Evolutionary conservation across 1,139 yeast species (phyloP), one percentile per base, ranked within the genome.

Genomic region (Pneumocystis sp.): DNA sequence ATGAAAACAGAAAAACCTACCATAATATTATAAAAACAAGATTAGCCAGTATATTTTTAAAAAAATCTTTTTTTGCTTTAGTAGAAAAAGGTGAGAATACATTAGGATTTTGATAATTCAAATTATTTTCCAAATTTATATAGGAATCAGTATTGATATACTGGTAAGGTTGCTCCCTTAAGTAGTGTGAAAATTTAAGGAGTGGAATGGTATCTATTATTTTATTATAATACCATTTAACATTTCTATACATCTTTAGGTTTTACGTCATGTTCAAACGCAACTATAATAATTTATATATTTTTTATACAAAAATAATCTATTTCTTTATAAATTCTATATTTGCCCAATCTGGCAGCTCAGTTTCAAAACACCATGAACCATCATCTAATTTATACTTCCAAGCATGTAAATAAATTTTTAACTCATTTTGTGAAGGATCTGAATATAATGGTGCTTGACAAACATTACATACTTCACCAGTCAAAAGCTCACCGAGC

Each of bases 351-450:
- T 83, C 86, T 0, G 98, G 98, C 65, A 85, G 81, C 17, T 82
- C 83, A 0, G 97, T 90, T 66, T 83, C 80, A 75, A 87, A 90
- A 10, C 84, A 78, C 97, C 97, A 93, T 3, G 80, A 73, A 12
- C 74, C 75, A 64, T 80, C 82, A 50, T 74, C 75, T 7, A 93
- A 85, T 68, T 82, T 83, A 64, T 71, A 70, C 29, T 82, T 82
- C 72, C 83, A 85, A 0, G 98, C 97, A 77, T 93, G 98, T 44
- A 93, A 77, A 95, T 96, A 93, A 57, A 93, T 76, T 65, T 86
- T 89, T 68, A 93, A 76, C 70, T 91, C 97, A 70, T 86, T 86
- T 1, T 87, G 85, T 1, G 95, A 89, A 0, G 98, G 97, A 69
- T 91, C 97, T 0, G 91, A 81, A 72, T 89, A 91, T 19, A 89